These are phyloP conservation scores for Xylona heveae DNA, from an alignment of 495 filamentous ascomycete species.

Conservation along the genomic window DNA sequence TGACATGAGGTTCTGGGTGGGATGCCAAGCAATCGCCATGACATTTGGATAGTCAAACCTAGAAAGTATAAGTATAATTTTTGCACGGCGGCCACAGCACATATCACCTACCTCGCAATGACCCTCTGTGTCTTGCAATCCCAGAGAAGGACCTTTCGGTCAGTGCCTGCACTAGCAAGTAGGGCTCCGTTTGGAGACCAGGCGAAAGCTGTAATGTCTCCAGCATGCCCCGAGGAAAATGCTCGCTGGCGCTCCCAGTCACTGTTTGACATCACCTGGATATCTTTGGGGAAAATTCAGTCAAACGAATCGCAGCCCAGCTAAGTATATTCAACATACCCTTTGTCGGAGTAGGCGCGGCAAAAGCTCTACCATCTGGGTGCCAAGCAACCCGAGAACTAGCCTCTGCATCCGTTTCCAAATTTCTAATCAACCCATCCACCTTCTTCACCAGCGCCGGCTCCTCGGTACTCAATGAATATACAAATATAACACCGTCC, in stretches of 20 bases:
- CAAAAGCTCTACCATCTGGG: conserved; percentile 84
- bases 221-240: conserved; percentile 60
- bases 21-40: conserved; percentile 78
- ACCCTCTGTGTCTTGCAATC: conserved; percentile 70
- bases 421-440: conserved; percentile 59
- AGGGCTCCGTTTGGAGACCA: conserved; percentile 94
- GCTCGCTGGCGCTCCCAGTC: conserved; percentile 68
- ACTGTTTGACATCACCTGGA: conserved; percentile 64
- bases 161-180: conserved; percentile 59
- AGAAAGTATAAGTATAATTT: conserved; percentile 3
- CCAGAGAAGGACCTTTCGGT: conserved; percentile 74
- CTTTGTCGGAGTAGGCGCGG: conserved; percentile 57
- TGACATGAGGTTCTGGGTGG: conserved; percentile 63
- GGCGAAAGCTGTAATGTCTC: conserved; percentile 64
- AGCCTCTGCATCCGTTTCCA: conserved; percentile 59
- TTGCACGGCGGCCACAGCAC: neutral
- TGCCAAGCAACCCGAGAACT: conserved; percentile 73
- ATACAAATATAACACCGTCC: conserved; percentile 74
- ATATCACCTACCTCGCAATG: conserved; percentile 21
- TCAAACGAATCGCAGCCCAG: neutral
- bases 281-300: conserved; percentile 23
- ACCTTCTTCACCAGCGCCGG: conserved; percentile 63
- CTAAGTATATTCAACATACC: conserved; percentile 2
- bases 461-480: conserved; percentile 60
- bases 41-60: conserved; percentile 61